Conservation (phyloP, 768 basidiomycete genomes). For the Psilocybe cyanescens region DNA sequence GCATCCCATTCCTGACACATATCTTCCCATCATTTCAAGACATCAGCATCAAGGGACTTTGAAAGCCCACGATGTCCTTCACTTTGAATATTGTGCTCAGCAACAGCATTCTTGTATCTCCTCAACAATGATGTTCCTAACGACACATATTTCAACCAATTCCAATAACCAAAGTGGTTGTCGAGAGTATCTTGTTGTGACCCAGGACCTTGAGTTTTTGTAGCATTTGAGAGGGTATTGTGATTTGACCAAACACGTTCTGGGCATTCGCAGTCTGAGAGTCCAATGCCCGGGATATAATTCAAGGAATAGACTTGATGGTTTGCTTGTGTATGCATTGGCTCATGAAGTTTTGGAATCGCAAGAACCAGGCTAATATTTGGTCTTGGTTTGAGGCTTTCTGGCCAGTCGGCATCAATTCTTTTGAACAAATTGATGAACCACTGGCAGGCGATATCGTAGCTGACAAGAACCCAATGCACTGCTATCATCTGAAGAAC, state of each 20-base stretch:
- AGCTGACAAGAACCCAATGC: no score
- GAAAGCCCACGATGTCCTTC: conserved; percentile 10
- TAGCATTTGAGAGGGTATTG: conserved; percentile 12
- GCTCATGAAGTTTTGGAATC: no score
- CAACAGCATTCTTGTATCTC: conserved; percentile 4
- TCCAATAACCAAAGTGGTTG: conserved; percentile 15
- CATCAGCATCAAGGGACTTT: neutral
- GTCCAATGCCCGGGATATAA: conserved; percentile 23
- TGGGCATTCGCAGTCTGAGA: conserved; percentile 32
- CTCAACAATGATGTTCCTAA: conserved; percentile 7
- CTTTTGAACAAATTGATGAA: no score
- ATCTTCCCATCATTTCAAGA: neutral
- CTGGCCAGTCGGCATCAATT: no score
- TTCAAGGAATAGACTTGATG: conserved; percentile 33
- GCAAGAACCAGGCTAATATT: no score
- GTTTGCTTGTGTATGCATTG: conserved; percentile 1
- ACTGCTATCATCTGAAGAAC: no score
- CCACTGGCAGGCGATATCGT: no score
- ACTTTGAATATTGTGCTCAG: conserved; percentile 11
- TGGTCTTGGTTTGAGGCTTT: no score
- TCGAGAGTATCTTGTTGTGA: conserved; percentile 16
- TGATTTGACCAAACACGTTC: conserved; percentile 24
- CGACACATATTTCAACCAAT: conserved; percentile 12
- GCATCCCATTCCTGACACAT: conserved; percentile 16
- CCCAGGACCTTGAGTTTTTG: conserved; percentile 15